Conservation (phyloP, 2,329 filamentous ascomycete genomes). For the Xylaria sp. region DNA sequence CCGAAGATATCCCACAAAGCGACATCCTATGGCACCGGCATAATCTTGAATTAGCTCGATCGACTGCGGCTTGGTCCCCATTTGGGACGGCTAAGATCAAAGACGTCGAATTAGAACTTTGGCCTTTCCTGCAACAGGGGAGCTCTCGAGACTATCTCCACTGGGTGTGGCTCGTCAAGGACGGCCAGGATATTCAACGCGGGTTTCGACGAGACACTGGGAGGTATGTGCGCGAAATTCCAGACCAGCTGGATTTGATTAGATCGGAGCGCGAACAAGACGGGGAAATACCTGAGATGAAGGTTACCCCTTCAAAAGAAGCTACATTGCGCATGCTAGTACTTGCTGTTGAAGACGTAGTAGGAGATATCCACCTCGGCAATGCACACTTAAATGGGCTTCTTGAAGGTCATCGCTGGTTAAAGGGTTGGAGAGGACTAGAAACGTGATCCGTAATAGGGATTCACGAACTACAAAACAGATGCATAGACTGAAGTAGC, state of each 20-base stretch:
- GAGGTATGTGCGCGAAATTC: not conserved
- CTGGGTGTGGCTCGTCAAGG: slow-evolving; percentile 12
- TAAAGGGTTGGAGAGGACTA: slow-evolving; percentile 6
- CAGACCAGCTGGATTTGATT: slow-evolving; percentile 8
- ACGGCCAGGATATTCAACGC: slow-evolving; percentile 4
- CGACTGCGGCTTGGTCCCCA: slow-evolving; percentile 4
- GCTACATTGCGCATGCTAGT: slow-evolving; percentile 2
- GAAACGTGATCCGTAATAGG: not conserved
- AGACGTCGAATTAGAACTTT: slow-evolving; percentile 10
- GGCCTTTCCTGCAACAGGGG: slow-evolving; percentile 12
- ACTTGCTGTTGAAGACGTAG: slow-evolving; percentile 8
- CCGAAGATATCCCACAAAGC: slow-evolving; percentile 9
- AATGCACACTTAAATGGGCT: slow-evolving; percentile 9
- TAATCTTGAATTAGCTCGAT: slow-evolving; percentile 6
- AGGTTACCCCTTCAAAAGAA: slow-evolving; percentile 13
- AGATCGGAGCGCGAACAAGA: slow-evolving; percentile 1
- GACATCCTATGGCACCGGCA: slow-evolving; percentile 5
- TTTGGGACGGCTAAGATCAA: slow-evolving; percentile 6
- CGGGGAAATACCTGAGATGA: slow-evolving; percentile 3
- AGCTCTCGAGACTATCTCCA: slow-evolving; percentile 17
- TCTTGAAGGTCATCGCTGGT: slow-evolving; percentile 4
- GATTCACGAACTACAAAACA: not conserved
- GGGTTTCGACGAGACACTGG: slow-evolving; percentile 7
- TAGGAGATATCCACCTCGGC: not conserved
- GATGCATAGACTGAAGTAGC: too few relatives aligned